phyloP scores from a whole-genome alignment of 331 rosid species.

The Rhamnella rubrinervis region DNA sequence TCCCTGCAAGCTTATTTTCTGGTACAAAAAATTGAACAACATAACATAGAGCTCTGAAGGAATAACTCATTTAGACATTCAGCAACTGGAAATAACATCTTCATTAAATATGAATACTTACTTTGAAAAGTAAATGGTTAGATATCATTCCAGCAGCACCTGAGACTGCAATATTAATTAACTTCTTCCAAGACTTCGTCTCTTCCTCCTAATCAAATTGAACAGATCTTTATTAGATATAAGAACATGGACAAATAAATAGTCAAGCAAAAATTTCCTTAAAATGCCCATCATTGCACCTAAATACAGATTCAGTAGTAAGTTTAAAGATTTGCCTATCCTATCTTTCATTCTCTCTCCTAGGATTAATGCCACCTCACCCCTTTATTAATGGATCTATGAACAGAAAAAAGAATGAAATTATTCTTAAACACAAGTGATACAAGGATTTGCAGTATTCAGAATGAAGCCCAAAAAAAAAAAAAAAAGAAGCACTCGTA shows the following conservation, averaged over 20 bases:
- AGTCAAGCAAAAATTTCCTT: not conserved
- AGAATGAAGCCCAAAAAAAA: no score
- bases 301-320: not conserved
- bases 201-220: constrained; percentile 78
- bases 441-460: no score
- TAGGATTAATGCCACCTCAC: not conserved
- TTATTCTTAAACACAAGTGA: no score
- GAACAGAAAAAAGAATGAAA: no score
- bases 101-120: constrained; percentile 32
- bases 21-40: not conserved
- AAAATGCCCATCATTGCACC: not conserved
- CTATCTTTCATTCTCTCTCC: not conserved
- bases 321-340: not conserved
- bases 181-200: constrained; percentile 87
- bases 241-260: not conserved
- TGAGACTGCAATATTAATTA: constrained; percentile 87
- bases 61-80: not conserved
- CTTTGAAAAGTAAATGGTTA: constrained; percentile 94
- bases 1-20: not conserved
- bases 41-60: not conserved
- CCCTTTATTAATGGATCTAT: not conserved
- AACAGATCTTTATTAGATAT: constrained; percentile 13
- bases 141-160: constrained; percentile 99
- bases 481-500: no score
- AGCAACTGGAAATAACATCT: not conserved